Evolutionary conservation across 306 rosid genomes (phyloP), one percentile per base, ranked within the genome.

Genomic region (Delonix regia): DNA sequence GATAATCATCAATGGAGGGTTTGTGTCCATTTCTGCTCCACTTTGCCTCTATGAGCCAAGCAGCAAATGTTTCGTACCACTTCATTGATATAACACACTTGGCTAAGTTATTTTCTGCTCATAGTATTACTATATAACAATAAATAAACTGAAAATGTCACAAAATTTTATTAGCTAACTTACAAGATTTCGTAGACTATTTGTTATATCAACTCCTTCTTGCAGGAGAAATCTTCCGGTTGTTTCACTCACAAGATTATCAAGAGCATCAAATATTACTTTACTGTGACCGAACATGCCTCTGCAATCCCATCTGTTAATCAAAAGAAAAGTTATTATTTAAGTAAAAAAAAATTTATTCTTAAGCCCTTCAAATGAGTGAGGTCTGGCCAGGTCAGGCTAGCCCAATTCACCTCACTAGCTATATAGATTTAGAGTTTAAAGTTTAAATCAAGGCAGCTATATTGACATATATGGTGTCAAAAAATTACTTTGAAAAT

Each of bases 1-100:
- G 34, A 66, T 88, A 85, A 57, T 47, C 71, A 45, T 85, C 86
- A 55, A 88, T 75, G 22, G 87, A 66, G 56, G 89, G 89, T 60
- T 25, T 56, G 60, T 39, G 28, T 61, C 79, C 87, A 69, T 25
- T 85, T 69, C 82, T 80, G 62, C 84, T 73, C 91, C 89, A 81
- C 27, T 60, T 52, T 39, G 87, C 82, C 27, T 88, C 87, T 34
- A 51, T 19, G 27, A 81, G 78, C 91, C 91, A 88, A n/a, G 87
- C 67, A 55, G 8, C 12, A 44, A 85, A 85, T 25, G 73, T 59
- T 63, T 85, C 89, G 41, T 83, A 73, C 86, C 86, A 83, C 86
- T 83, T 83, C 83, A 68, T 19, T 59, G 9, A 57, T 9, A 19
- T 6, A 38, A 55, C 24, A 10, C 12, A 55, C 22, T 4, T 22